These are phyloP conservation scores for Colletotrichum musae DNA, from an alignment of 2,329 filamentous ascomycete species.

Conservation along the genomic window DNA sequence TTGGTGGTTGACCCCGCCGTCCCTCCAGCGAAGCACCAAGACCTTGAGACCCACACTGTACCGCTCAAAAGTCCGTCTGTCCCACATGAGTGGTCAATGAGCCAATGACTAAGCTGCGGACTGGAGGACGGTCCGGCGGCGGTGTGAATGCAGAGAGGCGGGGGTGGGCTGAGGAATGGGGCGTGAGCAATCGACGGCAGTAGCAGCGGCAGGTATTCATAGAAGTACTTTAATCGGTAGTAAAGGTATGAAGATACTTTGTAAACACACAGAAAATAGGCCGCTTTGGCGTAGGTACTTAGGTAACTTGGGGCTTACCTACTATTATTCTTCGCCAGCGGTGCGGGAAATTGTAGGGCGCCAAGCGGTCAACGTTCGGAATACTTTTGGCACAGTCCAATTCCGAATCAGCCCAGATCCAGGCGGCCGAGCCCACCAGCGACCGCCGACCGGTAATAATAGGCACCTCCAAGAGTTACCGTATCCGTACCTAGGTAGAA, in stretches of 20 bases:
- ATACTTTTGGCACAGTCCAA: conserved; percentile 4
- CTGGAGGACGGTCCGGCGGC: background rate
- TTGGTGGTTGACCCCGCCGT: conserved; percentile 8
- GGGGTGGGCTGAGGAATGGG: conserved; percentile 3
- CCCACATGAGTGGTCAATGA: conserved; percentile 12
- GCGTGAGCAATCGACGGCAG: background rate
- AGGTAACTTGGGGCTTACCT: too few relatives aligned
- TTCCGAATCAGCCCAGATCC: conserved; percentile 26
- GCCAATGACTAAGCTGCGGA: conserved; percentile 4
- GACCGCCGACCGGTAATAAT: too few relatives aligned
- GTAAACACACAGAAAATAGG: background rate
- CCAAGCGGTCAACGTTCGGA: conserved; percentile 16
- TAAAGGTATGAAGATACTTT: background rate
- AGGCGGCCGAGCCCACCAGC: background rate
- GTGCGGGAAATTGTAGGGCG: background rate
- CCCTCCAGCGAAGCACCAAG: background rate
- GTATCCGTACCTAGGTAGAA: too few relatives aligned
- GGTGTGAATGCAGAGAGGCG: background rate
- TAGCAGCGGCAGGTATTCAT: background rate
- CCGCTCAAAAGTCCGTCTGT: background rate
- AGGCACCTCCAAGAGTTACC: too few relatives aligned
- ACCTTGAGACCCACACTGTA: conserved; percentile 6
- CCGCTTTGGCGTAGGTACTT: too few relatives aligned
- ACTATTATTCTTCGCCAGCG: background rate
- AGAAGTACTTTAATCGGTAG: background rate